These are phyloP conservation scores for Rhynchospora pubera DNA, from an alignment of 176 grass and related monocot genomes.

Conservation along the genomic window DNA sequence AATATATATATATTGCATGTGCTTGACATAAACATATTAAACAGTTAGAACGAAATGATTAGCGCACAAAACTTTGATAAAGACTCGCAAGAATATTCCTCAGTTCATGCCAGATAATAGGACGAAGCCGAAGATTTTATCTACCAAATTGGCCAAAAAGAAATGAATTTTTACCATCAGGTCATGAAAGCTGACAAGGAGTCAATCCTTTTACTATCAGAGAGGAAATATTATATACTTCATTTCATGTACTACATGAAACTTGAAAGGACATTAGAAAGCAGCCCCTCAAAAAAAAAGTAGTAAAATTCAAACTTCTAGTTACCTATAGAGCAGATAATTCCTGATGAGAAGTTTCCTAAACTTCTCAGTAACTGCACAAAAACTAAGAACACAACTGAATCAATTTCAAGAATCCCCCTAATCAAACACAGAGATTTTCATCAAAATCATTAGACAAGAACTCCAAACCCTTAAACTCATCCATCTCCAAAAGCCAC, in stretches of 20 bases:
- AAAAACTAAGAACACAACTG: conserved; percentile 2
- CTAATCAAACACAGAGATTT: conserved; percentile 11
- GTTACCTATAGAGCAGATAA: not conserved
- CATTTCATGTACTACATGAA: not conserved
- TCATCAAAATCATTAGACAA: conserved; percentile 12
- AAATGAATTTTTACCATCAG: not conserved
- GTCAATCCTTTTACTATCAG: conserved; percentile 2
- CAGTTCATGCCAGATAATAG: not conserved
- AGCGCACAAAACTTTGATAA: not conserved
- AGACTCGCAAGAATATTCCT: not conserved
- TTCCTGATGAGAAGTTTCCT: not conserved
- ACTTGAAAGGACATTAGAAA: conserved; percentile 1
- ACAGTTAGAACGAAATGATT: not conserved
- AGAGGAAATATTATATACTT: not conserved
- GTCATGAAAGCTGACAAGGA: not conserved
- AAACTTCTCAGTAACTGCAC: conserved; percentile 7
- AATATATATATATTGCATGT: not conserved
- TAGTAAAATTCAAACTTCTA: not conserved
- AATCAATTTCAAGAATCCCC: not conserved
- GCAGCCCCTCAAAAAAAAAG: not conserved
- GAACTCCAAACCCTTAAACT: conserved; percentile 33
- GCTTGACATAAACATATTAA: not conserved
- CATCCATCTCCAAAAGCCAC: conserved; percentile 55
- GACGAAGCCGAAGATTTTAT: not conserved
- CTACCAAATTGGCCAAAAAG: not conserved